Conservation (phyloP, 257 asterid species). For the Solanum piurae region DNA sequence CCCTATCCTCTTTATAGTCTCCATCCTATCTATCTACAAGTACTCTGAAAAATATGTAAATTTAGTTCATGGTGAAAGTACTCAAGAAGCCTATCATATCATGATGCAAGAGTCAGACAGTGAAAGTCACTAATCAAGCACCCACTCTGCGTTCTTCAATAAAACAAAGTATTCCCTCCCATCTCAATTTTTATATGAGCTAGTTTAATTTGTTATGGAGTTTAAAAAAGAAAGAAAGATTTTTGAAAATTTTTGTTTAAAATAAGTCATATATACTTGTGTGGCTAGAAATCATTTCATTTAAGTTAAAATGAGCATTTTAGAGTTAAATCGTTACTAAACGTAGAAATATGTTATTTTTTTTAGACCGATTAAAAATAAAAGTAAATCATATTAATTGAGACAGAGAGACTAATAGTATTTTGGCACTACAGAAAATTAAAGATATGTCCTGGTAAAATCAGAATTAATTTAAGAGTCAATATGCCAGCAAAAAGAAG, state of each 20-base stretch:
- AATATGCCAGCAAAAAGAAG: background rate
- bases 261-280: background rate
- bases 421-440: background rate
- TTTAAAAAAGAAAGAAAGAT: too few relatives aligned
- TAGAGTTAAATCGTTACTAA: too few relatives aligned
- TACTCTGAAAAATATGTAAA: background rate
- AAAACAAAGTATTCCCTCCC: background rate
- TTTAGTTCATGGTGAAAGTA: background rate
- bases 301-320: too few relatives aligned
- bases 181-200: background rate
- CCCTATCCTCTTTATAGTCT: background rate
- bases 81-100: background rate
- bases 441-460: background rate
- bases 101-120: background rate
- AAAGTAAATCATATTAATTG: background rate
- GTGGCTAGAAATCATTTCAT: too few relatives aligned
- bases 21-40: background rate
- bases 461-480: background rate
- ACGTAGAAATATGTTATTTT: too few relatives aligned
- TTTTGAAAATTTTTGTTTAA: too few relatives aligned
- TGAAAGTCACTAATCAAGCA: background rate
- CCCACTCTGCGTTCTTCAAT: background rate
- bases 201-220: too few relatives aligned
- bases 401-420: rapidly evolving
- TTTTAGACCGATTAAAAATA: background rate